These are phyloP conservation scores for Penicillium tannophilum DNA, from an alignment of 495 filamentous ascomycete species.

Conservation along the genomic window DNA sequence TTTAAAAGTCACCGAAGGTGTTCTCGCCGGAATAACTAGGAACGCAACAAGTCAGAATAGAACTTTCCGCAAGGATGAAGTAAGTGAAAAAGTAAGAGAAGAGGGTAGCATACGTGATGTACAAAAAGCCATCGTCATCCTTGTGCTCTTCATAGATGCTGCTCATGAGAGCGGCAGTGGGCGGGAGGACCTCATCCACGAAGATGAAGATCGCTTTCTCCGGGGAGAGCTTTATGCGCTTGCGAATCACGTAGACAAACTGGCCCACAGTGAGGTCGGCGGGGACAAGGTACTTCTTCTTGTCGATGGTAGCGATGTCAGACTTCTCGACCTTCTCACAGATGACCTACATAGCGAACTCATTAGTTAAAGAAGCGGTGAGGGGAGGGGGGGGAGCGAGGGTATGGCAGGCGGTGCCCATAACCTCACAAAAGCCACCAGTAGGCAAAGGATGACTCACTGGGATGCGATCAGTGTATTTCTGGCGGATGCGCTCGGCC, in stretches of 20 bases:
- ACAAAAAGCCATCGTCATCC: conserved; percentile 61
- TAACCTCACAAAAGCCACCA: neutral
- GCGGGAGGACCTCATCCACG: conserved; percentile 96
- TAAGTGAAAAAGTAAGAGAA: neutral
- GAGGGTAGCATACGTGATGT: conserved; percentile 53
- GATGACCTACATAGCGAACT: conserved; percentile 75
- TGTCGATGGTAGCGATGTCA: conserved; percentile 99
- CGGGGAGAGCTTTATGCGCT: conserved; percentile 98
- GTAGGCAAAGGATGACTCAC: conserved; percentile 59
- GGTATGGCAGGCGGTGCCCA: neutral
- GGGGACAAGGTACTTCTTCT: conserved; percentile 99
- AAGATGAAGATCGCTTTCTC: conserved; percentile 99
- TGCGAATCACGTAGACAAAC: conserved; percentile 99
- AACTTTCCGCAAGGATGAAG: no score
- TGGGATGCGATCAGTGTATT: conserved; percentile 97
- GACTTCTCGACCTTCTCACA: conserved; percentile 99
- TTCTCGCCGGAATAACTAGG: conserved; percentile 98
- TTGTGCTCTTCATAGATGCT: conserved; percentile 99
- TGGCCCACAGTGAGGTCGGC: conserved; percentile 98
- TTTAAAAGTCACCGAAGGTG: conserved; percentile 77
- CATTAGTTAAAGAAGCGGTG: conserved; percentile 48
- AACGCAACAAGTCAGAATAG: conserved; percentile 36
- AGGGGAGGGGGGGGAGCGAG: conserved; percentile 15
- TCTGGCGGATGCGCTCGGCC: conserved; percentile 97
- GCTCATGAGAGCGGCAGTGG: conserved; percentile 97